phyloP scores from a whole-genome alignment of 805 yeast species.

The Ogataea naganishii region DNA sequence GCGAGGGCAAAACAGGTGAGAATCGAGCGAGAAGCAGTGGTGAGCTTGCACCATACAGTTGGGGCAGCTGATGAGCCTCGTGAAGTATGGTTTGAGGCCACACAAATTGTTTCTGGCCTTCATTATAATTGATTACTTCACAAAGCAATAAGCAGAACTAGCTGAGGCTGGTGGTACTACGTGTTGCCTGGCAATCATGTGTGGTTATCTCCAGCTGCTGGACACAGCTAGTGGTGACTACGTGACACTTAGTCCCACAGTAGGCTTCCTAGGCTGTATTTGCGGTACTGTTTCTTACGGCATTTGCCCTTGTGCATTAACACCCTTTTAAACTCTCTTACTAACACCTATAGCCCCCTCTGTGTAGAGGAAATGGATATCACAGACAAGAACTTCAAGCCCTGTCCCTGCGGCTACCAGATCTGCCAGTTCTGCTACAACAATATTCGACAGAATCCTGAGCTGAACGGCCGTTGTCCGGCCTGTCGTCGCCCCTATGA shows the following conservation, averaged over 20 bases:
- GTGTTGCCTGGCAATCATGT: too few species aligned
- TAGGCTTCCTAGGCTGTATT: not conserved
- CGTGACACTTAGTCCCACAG: conserved; percentile 1
- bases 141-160: too few species aligned
- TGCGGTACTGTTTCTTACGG: not conserved
- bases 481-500: conserved; percentile 94
- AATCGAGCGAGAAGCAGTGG: too few species aligned
- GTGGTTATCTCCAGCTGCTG: conserved; percentile 1
- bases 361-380: conserved; percentile 98
- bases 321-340: not conserved
- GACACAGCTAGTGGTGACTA: not conserved
- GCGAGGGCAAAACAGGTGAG: too few species aligned
- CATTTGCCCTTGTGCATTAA: not conserved
- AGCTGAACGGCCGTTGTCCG: conserved; percentile 92
- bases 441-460: conserved; percentile 92
- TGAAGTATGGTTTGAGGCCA: too few species aligned
- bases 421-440: conserved; percentile 98
- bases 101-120: too few species aligned
- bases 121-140: too few species aligned
- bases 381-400: conserved; percentile 91
- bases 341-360: conserved; percentile 53
- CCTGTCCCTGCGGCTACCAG: conserved; percentile 99
- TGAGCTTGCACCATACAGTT: too few species aligned
- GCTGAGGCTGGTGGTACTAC: too few species aligned
- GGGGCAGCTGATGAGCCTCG: too few species aligned